Percentiles rank a stretch among this genome's conserved stretches.
Evolutionary conservation across 1,284 basidiomycete genomes (phyloP).

Genomic region (Cryptococcus sp.): DNA sequence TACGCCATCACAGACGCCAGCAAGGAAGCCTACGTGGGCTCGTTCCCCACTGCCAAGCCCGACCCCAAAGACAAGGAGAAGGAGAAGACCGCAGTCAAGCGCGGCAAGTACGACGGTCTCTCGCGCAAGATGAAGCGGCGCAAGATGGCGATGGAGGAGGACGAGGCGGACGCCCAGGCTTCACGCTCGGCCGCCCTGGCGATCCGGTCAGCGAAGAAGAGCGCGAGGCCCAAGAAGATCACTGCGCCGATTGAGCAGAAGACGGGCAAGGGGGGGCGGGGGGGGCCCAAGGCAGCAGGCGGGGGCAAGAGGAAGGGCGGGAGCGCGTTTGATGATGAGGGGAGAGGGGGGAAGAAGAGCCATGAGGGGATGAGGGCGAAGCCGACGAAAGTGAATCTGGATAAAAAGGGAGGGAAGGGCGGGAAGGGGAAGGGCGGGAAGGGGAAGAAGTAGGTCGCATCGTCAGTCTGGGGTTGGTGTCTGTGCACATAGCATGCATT

Average conservation of each 20-base stretch:
- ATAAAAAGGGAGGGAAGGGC: conserved; percentile 37
- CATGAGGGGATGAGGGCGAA: conserved; percentile 47
- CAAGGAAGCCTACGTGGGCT: conserved; percentile 67
- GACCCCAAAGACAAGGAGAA: conserved; percentile 31
- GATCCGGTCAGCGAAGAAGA: conserved; percentile 81
- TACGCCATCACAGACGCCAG: conserved; percentile 59
- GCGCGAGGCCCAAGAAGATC: conserved; percentile 60
- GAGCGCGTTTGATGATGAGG: conserved; percentile 5
- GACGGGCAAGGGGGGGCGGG: conserved; percentile 14
- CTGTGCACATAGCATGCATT: too few species aligned
- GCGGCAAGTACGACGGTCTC: conserved; percentile 77
- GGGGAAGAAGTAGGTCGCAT: conserved; percentile 10
- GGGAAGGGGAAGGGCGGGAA: conserved; percentile 30
- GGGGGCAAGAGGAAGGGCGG: not conserved
- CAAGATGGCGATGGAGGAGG: conserved; percentile 78
- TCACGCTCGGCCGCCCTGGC: conserved; percentile 60
- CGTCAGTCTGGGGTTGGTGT: too few species aligned
- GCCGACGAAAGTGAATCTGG: conserved; percentile 38
- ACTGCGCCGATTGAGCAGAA: conserved; percentile 25
- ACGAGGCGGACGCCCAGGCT: conserved; percentile 59
- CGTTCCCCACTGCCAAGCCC: conserved; percentile 45
- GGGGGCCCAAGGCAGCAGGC: not conserved
- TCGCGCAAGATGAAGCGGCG: conserved; percentile 77
- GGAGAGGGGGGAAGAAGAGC: conserved; percentile 3
- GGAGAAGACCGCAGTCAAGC: conserved; percentile 58